Conservation (phyloP, 1,284 basidiomycete genomes). For the Dichomitus squalens region DNA sequence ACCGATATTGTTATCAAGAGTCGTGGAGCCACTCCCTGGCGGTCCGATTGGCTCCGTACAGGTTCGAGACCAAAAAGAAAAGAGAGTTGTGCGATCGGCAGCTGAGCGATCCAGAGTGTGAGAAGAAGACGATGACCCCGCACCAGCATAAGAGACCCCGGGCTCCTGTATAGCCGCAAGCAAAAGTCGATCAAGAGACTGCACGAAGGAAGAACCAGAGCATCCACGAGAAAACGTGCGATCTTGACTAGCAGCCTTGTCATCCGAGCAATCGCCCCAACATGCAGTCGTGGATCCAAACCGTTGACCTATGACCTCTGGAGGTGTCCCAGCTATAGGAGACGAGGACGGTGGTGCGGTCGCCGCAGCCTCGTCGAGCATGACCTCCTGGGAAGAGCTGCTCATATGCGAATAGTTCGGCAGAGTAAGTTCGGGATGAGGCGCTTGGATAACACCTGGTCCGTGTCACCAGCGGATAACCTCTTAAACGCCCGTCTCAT, state of each 20-base stretch:
- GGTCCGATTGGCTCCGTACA: not conserved
- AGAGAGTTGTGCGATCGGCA: not conserved
- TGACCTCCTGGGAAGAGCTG: not conserved
- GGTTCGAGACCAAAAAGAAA: not conserved
- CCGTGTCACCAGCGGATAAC: too few species aligned
- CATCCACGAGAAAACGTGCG: not conserved
- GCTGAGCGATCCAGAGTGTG: not conserved
- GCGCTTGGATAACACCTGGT: too few species aligned
- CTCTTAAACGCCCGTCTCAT: too few species aligned
- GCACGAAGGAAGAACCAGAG: not conserved
- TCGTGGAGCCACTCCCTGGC: not conserved
- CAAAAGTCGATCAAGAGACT: slow-evolving; percentile 7
- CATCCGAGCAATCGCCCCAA: not conserved
- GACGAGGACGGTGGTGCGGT: slow-evolving; percentile 20
- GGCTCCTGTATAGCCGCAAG: slow-evolving; percentile 5
- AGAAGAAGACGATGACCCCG: too few species aligned
- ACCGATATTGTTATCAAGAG: not conserved
- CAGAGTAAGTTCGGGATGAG: not conserved
- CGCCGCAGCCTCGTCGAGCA: not conserved
- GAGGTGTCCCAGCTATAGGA: slow-evolving; percentile 11
- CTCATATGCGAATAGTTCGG: not conserved
- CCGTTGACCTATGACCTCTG: not conserved
- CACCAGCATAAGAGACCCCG: not conserved
- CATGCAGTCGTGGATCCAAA: not conserved
- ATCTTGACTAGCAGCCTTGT: not conserved